Percentiles rank a stretch among this genome's conserved stretches.
phyloP scores from a whole-genome alignment of 2,329 filamentous ascomycete species.

The Aspergillus carbonarius region DNA sequence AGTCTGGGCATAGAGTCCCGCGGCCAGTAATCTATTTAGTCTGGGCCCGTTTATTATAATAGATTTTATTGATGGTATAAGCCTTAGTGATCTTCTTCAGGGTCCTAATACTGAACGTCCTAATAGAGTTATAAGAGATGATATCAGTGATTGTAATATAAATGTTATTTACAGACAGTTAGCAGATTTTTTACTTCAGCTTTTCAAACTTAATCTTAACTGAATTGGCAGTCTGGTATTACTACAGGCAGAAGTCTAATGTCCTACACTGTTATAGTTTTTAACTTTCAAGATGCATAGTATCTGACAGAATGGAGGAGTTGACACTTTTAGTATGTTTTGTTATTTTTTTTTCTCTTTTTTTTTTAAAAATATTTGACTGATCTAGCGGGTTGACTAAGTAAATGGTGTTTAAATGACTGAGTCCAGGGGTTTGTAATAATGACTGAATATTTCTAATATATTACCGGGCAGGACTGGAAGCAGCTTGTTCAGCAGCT shows the following conservation, averaged over 20 bases:
- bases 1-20: conserved; percentile 28
- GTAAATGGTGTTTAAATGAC: conserved; percentile 22
- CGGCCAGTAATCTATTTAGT: conserved; percentile 26
- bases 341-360: conserved; percentile 8
- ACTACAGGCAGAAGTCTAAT: conserved; percentile 16
- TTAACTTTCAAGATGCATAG: conserved; percentile 36
- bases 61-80: conserved; percentile 28
- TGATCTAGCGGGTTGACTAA: conserved; percentile 16
- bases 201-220: conserved; percentile 33
- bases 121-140: conserved; percentile 40
- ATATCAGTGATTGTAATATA: conserved; percentile 27
- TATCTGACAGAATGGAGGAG: conserved; percentile 33
- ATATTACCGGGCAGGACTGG: conserved; percentile 34
- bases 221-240: conserved; percentile 28
- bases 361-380: neutral
- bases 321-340: conserved; percentile 28
- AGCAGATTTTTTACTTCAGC: conserved; percentile 29
- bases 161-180: conserved; percentile 29
- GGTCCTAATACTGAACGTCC: conserved; percentile 42
- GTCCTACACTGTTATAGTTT: conserved; percentile 22
- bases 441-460: conserved; percentile 35
- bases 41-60: conserved; percentile 34
- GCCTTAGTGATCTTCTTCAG: conserved; percentile 24
- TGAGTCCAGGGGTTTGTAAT: conserved; percentile 28
- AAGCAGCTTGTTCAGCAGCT: conserved; percentile 35